These are phyloP conservation scores for Dichotomocladium elegans DNA, from an alignment of 371 early-diverging fungal species.

Conservation along the genomic window DNA sequence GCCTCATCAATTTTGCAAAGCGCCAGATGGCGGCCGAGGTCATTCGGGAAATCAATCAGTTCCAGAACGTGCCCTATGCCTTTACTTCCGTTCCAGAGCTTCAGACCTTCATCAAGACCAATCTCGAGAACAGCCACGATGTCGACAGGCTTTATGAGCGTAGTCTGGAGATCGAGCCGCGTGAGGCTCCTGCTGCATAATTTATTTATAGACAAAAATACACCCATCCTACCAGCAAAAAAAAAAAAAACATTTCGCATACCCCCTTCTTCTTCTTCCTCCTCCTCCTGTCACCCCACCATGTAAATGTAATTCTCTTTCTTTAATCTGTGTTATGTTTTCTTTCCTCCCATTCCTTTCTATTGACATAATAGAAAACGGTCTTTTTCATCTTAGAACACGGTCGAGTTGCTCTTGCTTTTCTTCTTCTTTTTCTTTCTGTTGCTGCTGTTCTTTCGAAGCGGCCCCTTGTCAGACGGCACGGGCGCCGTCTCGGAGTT, in stretches of 20 bases:
- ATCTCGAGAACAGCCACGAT: constrained; percentile 52
- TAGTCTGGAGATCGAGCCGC: constrained; percentile 65
- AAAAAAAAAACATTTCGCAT: too few species aligned
- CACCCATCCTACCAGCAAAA: too few species aligned
- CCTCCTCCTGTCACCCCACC: too few species aligned
- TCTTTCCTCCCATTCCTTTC: too few species aligned
- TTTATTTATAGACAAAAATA: too few species aligned
- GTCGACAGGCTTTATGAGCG: constrained; percentile 61
- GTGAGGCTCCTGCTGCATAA: too few species aligned
- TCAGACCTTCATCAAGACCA: constrained; percentile 70
- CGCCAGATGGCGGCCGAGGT: constrained; percentile 79
- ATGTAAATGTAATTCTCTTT: too few species aligned
- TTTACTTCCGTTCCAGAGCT: constrained; percentile 73
- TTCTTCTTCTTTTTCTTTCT: background rate
- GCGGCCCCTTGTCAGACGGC: background rate
- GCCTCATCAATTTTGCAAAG: constrained; percentile 90
- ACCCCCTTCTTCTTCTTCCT: too few species aligned
- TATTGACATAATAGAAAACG: too few species aligned
- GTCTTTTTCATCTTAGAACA: too few species aligned
- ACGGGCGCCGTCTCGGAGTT: background rate
- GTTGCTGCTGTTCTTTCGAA: background rate
- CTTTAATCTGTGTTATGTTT: too few species aligned
- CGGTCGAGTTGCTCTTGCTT: background rate
- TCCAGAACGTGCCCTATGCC: constrained; percentile 78
- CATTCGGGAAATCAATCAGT: constrained; percentile 86